Percentiles rank a stretch among this genome's conserved stretches.
Conservation (phyloP, 139 green algal genomes). For the Chlamydomonas asymmetrica region DNA sequence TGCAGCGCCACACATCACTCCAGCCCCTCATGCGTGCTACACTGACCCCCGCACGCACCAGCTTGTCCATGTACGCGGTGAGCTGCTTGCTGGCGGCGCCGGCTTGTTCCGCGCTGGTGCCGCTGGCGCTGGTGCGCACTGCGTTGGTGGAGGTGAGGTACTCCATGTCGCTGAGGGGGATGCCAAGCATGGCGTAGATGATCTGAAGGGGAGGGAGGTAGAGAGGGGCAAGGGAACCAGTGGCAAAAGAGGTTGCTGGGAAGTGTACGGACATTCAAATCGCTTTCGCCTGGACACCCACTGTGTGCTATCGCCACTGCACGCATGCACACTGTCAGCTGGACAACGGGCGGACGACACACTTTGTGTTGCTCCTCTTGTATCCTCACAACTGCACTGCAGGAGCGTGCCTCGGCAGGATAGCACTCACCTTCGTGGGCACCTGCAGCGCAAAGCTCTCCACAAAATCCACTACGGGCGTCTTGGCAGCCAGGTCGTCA, state of each 20-base stretch:
- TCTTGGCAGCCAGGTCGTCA: constrained; percentile 14
- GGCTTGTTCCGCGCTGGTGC: constrained; percentile 39
- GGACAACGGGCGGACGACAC: too few relatives aligned
- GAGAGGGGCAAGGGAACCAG: too few relatives aligned
- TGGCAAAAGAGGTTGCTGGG: neutral
- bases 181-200: constrained; percentile 50
- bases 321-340: too few relatives aligned
- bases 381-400: too few relatives aligned
- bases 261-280: neutral
- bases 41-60: constrained; percentile 1
- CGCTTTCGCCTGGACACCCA: neutral
- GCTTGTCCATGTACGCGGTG: constrained; percentile 37
- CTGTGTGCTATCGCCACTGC: too few relatives aligned
- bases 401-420: too few relatives aligned
- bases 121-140: constrained; percentile 33
- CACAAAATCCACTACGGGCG: constrained; percentile 8
- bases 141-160: constrained; percentile 43
- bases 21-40: too few relatives aligned
- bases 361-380: too few relatives aligned
- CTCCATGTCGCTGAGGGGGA: constrained; percentile 33
- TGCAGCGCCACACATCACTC: too few relatives aligned
- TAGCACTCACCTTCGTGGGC: constrained; percentile 33
- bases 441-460: constrained; percentile 33
- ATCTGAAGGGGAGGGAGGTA: too few relatives aligned
- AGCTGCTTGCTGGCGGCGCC: constrained; percentile 37